Evolutionary conservation across 352 stramenopile species (phyloP), one percentile per base, ranked within the genome.

Genomic region (Blastocystis sp.): DNA sequence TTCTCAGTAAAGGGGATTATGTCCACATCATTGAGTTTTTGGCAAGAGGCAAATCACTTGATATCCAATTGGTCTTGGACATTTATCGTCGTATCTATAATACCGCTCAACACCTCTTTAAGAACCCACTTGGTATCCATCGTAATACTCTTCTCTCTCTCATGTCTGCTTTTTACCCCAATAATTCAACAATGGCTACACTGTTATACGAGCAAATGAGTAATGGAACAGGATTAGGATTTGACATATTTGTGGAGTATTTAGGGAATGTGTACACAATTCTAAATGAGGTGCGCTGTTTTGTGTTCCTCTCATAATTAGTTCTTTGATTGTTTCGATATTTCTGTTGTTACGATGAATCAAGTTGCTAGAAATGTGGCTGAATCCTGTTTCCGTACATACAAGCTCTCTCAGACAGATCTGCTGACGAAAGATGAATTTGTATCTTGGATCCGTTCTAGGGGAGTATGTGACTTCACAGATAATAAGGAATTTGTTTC

Each of bases 281-380:
- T 21, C 49, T 83, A 35, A 37, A 83, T 24, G 71, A 83, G 21
- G 63, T 74, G 32, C 2, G 24, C 12, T 46, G 9, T 6, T 14
- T 24, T n/a, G 7, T n/a, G 5, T 27, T 51, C 12, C 0, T 9
- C 32, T 74, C 0, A 46, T 43, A 27, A 6, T 2, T 74, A 74
- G 71, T 83, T 83, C 54, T 83, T 83, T 56, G 9, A 51, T 0
- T 83, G 71, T 54, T 83, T 83, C 35, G 71, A 83, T 43, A 43
- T n/a, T 19, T 51, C 71, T 4, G 46, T 83, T 0, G 71, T 83
- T 16, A 66, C 46, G 3, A 27, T 83, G 46, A 35, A 83, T 12
- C 71, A 65, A 21, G 14, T 83, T 29, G 71, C 71, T 2, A 83
- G 27, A 32, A 83, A 83, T 24, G 71, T 83, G 16, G 71, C 46